Percentiles rank a stretch among this genome's conserved stretches.
Evolutionary conservation across 106 monocot species (phyloP).

Genomic region (Chionographis japonica): DNA sequence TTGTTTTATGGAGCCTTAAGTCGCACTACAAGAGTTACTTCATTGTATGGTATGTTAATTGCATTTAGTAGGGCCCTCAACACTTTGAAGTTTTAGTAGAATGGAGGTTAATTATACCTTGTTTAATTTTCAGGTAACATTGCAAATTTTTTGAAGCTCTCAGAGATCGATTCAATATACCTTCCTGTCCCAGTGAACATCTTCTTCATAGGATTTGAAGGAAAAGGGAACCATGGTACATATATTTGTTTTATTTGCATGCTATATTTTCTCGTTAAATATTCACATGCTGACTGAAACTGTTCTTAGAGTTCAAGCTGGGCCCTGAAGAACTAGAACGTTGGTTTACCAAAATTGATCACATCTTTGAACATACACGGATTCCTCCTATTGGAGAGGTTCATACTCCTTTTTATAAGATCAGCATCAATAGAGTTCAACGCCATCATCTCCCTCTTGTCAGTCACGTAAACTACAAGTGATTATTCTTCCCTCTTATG

Average conservation of each 20-base stretch:
- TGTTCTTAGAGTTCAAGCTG: slow-evolving; percentile 68
- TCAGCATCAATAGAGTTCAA: slow-evolving; percentile 51
- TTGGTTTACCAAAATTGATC: slow-evolving; percentile 98
- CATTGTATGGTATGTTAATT: too few species aligned
- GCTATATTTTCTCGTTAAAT: neutral
- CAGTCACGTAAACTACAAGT: slow-evolving; percentile 94
- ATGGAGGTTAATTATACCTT: neutral
- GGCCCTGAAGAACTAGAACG: slow-evolving; percentile 77
- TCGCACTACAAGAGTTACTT: too few species aligned
- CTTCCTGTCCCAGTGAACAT: slow-evolving; percentile 84
- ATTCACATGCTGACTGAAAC: neutral
- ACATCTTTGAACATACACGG: slow-evolving; percentile 84
- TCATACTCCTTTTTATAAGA: slow-evolving; percentile 89
- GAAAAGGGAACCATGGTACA: slow-evolving; percentile 87
- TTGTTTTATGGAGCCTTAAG: too few species aligned
- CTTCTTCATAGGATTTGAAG: slow-evolving; percentile 97
- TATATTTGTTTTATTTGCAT: neutral
- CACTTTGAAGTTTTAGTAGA: too few species aligned
- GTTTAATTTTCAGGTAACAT: slow-evolving; percentile 58
- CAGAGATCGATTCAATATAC: slow-evolving; percentile 85
- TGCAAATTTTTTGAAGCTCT: slow-evolving; percentile 77
- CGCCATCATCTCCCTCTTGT: slow-evolving; percentile 82
- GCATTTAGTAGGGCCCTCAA: too few species aligned
- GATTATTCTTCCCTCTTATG: slow-evolving; percentile 9
- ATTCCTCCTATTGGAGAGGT: slow-evolving; percentile 85